A percentile compares a stretch with the other conserved stretches of the same genome.
Conservation (phyloP, 108 stramenopile genomes). For the Mediolabrus comicus region DNA sequence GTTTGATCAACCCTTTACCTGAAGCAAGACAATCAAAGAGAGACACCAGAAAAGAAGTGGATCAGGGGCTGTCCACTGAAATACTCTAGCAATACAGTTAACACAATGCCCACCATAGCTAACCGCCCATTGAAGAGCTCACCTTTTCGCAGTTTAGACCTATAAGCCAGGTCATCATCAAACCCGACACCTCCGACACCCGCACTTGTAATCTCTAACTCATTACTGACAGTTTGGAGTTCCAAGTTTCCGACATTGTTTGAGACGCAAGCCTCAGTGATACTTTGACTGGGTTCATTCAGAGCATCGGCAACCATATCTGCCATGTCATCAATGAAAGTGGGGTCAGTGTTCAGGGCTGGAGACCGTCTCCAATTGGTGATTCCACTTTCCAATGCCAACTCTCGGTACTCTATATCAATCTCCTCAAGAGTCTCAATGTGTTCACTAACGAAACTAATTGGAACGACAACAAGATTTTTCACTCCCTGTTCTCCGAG, state of each 20-base stretch:
- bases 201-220: constrained; percentile 55
- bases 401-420: constrained; percentile 98
- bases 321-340: constrained; percentile 96
- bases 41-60: constrained; percentile 18
- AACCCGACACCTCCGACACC: constrained; percentile 79
- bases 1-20: background rate
- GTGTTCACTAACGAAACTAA: constrained; percentile 98
- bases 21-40: background rate
- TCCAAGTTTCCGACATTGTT: constrained; percentile 81
- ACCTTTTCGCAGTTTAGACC: constrained; percentile 28
- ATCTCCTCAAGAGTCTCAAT: constrained; percentile 99
- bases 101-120: constrained; percentile 60
- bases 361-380: constrained; percentile 91
- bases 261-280: constrained; percentile 86
- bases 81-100: constrained; percentile 49
- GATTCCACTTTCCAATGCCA: constrained; percentile 94
- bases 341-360: constrained; percentile 91
- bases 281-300: constrained; percentile 67
- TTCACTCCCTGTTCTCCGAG: constrained; percentile 89
- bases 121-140: constrained; percentile 61
- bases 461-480: constrained; percentile 96
- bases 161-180: constrained; percentile 46
- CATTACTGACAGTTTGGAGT: constrained; percentile 54
- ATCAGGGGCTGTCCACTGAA: constrained; percentile 38
- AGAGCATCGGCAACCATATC: constrained; percentile 92